Base-by-base conservation (phyloP, 768 basidiomycete species). In the Agaricus blazei region DNA sequence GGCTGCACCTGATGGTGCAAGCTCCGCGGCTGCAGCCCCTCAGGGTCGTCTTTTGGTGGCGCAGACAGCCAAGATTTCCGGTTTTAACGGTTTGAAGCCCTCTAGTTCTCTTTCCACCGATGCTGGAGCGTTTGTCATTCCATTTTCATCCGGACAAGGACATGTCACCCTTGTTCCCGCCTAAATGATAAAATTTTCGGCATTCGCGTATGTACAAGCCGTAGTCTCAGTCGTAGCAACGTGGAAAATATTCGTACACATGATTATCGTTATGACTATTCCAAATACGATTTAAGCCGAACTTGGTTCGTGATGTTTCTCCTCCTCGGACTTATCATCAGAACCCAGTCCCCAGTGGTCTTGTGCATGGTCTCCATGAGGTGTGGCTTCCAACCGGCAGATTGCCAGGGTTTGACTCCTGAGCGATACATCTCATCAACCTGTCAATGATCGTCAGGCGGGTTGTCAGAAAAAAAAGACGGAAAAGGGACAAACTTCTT, bases 361-460 rank as follows among this genome's bases (percentile, higher is more conserved):
- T 72, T 61, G 47, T 72, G 78, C 26, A 75, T 64, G 44, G 72
- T 67, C 52, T 81, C 77, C 46, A 57, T 68, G 52, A 71, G 68
- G 66, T 74, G 76, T 0, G 84, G 84, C 53, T 63, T 79, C 85
- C 87, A 90, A 1, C 60, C 61, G 1, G 75, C 60, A 0, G 86
- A 86, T 36, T 78, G 69, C 88, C 89, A 90, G 2, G 88, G 85
- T 47, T 77, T 76, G 53, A 87, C 70, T 5, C 78, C 76, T n/a
- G 84, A 73, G 48, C 83, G 78, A 61, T 88, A 89, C 74, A 90
- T 65, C 68, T 88, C 86, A 64, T 90, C 87, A 58, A 88, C 84
- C 84, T 85, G 38, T 28, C 44, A 28, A 8, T 45, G 14, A 50
- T 49, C 23, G 49, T 49, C 54, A 56, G 14, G 48, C 8, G 24